These are phyloP conservation scores for Perilla frutescens DNA, from an alignment of 257 asterid genomes.

Conservation along the genomic window DNA sequence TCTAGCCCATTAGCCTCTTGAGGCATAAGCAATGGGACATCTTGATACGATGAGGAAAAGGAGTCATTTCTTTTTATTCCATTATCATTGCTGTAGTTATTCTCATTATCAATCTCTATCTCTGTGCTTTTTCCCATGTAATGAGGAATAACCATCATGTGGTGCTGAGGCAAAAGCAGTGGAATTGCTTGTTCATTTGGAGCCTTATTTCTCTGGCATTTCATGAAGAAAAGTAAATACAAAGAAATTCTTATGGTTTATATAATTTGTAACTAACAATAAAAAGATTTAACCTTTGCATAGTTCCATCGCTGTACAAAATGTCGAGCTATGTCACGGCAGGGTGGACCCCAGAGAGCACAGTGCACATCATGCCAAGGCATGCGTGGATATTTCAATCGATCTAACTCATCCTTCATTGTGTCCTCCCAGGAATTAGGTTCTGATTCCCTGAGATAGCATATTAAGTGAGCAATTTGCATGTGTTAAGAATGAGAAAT, in stretches of 20 bases:
- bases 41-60: conserved; percentile 76
- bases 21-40: conserved; percentile 91
- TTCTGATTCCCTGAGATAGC: conserved; percentile 82
- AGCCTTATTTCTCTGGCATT: conserved; percentile 88
- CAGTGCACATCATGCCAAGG: conserved; percentile 99
- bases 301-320: conserved; percentile 98
- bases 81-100: conserved; percentile 39
- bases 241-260: conserved; percentile 19
- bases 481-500: conserved; percentile 24
- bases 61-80: conserved; percentile 58
- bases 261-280: conserved; percentile 24
- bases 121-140: conserved; percentile 73
- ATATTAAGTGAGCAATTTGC: conserved; percentile 38
- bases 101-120: conserved; percentile 41
- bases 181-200: conserved; percentile 87
- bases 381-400: conserved; percentile 87
- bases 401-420: conserved; percentile 86
- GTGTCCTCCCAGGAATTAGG: conserved; percentile 97
- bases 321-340: conserved; percentile 95
- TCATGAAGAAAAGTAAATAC: conserved; percentile 39
- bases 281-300: conserved; percentile 69
- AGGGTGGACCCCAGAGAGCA: conserved; percentile 96
- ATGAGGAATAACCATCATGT: conserved; percentile 99
- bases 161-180: conserved; percentile 94
- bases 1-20: conserved; percentile 79